Evolutionary conservation across 2,329 filamentous ascomycete genomes (phyloP).

Genomic region (Ophiostoma sp.): DNA sequence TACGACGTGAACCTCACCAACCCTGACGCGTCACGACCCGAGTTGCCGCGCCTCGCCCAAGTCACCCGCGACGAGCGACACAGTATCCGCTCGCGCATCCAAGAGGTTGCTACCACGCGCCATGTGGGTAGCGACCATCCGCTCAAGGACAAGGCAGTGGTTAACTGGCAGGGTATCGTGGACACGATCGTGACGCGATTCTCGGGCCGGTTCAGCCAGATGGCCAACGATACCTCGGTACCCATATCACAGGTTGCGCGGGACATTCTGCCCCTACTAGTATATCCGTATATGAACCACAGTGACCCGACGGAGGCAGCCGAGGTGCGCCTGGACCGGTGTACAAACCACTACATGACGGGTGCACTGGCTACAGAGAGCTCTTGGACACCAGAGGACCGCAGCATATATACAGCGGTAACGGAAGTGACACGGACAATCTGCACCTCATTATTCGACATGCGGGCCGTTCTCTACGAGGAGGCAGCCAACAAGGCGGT

Average conservation of each 20-base stretch:
- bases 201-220: constrained; percentile 45
- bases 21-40: constrained; percentile 30
- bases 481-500: neutral
- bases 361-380: constrained; percentile 28
- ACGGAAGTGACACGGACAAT: constrained; percentile 37
- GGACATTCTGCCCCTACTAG: constrained; percentile 30
- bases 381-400: constrained; percentile 39
- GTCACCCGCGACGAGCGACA: constrained; percentile 26
- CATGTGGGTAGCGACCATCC: constrained; percentile 27
- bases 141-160: constrained; percentile 33
- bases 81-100: constrained; percentile 33
- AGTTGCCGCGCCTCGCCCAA: constrained; percentile 29
- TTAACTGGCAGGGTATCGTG: constrained; percentile 62
- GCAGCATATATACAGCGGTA: constrained; percentile 42
- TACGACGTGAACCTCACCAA: constrained; percentile 48
- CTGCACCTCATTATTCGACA: constrained; percentile 35
- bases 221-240: constrained; percentile 31
- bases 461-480: constrained; percentile 28
- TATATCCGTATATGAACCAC: constrained; percentile 41
- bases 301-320: constrained; percentile 29
- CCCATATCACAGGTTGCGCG: constrained; percentile 37
- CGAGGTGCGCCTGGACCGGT: constrained; percentile 34
- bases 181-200: constrained; percentile 64
- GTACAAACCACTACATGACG: constrained; percentile 42
- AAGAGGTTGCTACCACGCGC: constrained; percentile 25